Base-by-base conservation (phyloP, 306 rosid genomes). In the Cicer pinnatifidum region DNA sequence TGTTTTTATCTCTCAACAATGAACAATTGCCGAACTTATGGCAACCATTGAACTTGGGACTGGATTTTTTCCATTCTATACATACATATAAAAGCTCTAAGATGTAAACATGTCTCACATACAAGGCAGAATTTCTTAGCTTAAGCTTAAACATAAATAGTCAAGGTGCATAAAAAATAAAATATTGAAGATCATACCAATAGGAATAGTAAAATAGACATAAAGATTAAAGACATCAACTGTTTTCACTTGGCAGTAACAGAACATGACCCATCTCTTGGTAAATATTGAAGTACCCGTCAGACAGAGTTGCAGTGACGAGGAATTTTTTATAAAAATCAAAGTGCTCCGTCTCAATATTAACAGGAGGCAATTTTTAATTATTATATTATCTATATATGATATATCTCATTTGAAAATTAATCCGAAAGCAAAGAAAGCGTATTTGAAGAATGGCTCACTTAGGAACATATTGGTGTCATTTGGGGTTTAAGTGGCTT, bases 41-140 rank as follows among this genome's bases (percentile, higher is more conserved):
- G 68, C 16, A 62, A 28, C 39, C 47, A 39, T 62, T 63, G 11
- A 61, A 37, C 38, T 38, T 38, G 47, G 67, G 8, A 61, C 47
- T 20, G 12, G 11, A 33, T 60, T 35, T 60, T 12, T 60, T 7
- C 15, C 66, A 60, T 60, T 28, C 65, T 8, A 33, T 60, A 60
- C 20, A 12, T 33, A 11, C 19, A 59, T 33, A 12, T 43, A 12
- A 53, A 16, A 53, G 12, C 59, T 17, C 59, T 52, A 16, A 11
- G 60, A 17, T 53, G 60, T 17, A 53, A 53, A 53, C 3, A 2
- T 54, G 37, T 54, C 20, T 19, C 33, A 53, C 59, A 16, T 9
- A 17, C 8, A 52, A 50, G 16, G 8, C 28, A 17, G 13, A 35
- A 54, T 54, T 54, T 54, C 35, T 19, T 54, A 9, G 6, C 33